These are phyloP conservation scores for Coemansia guatemalensis DNA, from an alignment of 192 early-diverging fungal genomes.

Conservation along the genomic window DNA sequence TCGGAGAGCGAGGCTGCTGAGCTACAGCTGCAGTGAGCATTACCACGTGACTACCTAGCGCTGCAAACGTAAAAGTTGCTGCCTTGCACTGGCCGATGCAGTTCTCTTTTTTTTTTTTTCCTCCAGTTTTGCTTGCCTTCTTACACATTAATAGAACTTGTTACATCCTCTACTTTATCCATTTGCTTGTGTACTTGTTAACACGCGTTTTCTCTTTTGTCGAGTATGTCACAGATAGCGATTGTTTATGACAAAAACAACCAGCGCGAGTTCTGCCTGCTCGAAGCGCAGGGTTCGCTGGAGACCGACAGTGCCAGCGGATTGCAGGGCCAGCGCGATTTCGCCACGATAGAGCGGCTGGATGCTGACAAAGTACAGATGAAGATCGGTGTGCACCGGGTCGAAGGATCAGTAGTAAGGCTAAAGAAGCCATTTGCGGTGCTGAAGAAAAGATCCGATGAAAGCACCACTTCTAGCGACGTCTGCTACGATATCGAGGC, in stretches of 20 bases:
- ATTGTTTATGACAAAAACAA: constrained; percentile 24
- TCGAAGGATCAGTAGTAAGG: constrained; percentile 26
- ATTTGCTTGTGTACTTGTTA: neutral
- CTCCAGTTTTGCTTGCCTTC: neutral
- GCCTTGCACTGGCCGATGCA: neutral
- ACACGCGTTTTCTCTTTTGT: neutral
- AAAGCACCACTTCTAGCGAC: neutral
- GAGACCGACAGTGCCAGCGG: constrained; percentile 43
- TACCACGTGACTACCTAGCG: no score
- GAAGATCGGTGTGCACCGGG: constrained; percentile 44
- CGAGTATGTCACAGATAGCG: constrained; percentile 43
- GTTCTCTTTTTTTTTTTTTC: neutral
- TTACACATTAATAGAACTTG: neutral
- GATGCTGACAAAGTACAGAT: constrained; percentile 30
- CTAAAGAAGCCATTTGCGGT: constrained; percentile 47
- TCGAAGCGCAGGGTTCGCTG: constrained; percentile 48
- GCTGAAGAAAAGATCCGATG: constrained; percentile 14
- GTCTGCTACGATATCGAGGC: constrained; percentile 29
- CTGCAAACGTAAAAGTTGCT: no score
- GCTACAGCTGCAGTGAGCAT: no score
- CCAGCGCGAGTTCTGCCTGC: constrained; percentile 41
- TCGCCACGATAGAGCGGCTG: constrained; percentile 40
- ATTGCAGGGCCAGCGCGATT: constrained; percentile 34
- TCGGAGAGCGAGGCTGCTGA: no score
- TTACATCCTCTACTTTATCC: no score